Conservation (phyloP, 148 eudicot genomes). For the Arctostaphylos glauca region DNA sequence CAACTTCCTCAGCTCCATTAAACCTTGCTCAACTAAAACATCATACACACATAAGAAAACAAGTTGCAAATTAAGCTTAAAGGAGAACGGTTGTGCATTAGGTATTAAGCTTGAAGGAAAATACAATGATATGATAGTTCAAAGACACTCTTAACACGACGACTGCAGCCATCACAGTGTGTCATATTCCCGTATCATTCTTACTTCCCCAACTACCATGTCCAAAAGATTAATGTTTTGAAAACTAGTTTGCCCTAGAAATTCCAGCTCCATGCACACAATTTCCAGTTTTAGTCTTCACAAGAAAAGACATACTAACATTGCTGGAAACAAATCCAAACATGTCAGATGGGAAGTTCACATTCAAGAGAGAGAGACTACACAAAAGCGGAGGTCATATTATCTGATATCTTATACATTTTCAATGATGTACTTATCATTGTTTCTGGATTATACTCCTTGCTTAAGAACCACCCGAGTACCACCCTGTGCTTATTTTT, state of each 20-base stretch:
- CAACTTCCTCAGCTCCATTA: conserved; percentile 75
- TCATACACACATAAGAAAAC: conserved; percentile 1
- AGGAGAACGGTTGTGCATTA: neutral
- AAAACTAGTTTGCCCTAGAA: neutral
- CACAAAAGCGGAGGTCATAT: neutral
- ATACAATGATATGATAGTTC: neutral
- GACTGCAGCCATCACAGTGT: neutral
- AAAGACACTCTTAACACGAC: neutral
- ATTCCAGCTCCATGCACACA: neutral
- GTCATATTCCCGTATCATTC: neutral
- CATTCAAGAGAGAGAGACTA: neutral
- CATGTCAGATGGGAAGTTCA: neutral
- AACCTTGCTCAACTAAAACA: conserved; percentile 66
- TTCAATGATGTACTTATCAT: neutral
- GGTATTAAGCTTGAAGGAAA: neutral
- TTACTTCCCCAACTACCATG: neutral
- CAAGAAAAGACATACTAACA: neutral
- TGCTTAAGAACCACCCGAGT: neutral
- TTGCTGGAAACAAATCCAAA: neutral
- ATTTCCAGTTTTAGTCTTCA: neutral
- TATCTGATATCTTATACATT: neutral
- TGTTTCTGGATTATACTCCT: neutral
- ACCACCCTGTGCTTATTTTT: neutral
- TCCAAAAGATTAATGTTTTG: neutral
- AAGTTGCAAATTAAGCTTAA: neutral